Base-by-base conservation (phyloP, 2,329 filamentous ascomycete genomes). In the Aspergillus fumigatiaffinis region DNA sequence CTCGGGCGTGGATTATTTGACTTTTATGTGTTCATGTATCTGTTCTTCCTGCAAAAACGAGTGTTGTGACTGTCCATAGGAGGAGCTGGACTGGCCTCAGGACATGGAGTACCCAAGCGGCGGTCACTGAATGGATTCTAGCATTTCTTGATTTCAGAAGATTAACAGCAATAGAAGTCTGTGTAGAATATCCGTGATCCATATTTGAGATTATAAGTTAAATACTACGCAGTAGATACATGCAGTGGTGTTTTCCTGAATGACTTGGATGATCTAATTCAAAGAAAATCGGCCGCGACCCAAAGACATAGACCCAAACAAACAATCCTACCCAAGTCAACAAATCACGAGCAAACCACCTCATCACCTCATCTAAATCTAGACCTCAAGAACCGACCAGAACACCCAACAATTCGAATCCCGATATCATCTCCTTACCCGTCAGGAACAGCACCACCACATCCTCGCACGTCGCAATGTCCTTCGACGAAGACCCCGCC, bases 401-500 rank as follows among this genome's bases (percentile, higher is more conserved):
- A 46, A 10, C 8, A 46, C 4, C n/a, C 10, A 46, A 9, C 17
- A 7, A 8, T 3, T 4, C n/a, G 42, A 23, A 4, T 10, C 14
- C 32, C n/a, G 12, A 46, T 14, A 46, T 46, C 44, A 23, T 5
- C 12, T 47, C 21, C 9, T 14, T 23, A 23, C 7, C 23, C 12
- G 5, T 23, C 10, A 23, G 10, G 23, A 47, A 25, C 44, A 10
- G 23, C 26, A 25, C 44, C 44, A 47, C 5, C n/a, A 12, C 8
- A 3, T 23, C 32, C 32, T 35, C 28, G 9, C 28, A 29, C 25
- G 4, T 21, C 7, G 23, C 8, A 5, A 47, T 47, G 44, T 51
- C 51, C 25, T 38, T 47, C 23, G 41, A 52, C 29, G 54, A 56
- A 12, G 51, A 56, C 29, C 59, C 55, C 20, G 10, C 51, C 10